Evolutionary conservation across 2,329 filamentous ascomycete species (phyloP), one percentile per base, ranked within the genome.

Genomic region (Colletotrichum scovillei): DNA sequence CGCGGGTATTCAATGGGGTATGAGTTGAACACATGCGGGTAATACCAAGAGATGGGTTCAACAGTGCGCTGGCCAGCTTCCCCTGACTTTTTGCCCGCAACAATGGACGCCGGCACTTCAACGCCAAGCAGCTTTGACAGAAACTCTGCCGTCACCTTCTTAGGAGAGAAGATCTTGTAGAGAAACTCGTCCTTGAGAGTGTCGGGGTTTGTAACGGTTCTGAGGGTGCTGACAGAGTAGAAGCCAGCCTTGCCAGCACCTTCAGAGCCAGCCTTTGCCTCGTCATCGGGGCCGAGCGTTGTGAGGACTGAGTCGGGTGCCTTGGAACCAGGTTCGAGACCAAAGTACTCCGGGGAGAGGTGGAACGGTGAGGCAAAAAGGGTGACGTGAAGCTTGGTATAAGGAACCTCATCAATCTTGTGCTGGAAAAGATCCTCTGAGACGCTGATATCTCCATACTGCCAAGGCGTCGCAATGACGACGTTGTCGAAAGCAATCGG

Each of bases 1-100:
- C 95, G 89, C 0, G 96, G 96, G n/a, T 92, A 90, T 77, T 95
- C 90, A 75, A 94, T 92, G 0, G 97, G 97, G 81, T 98, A 99
- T 0, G 93, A 92, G 76, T 96, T 83, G 90, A 97, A 98, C 46
- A 90, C 85, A 74, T 95, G 92, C 16, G 94, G 89, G 76, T 95
- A 86, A 74, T 92, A 92, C 95, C 95, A 97, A 16, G 92, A 92
- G 35, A 97, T 88, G 24, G 86, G 83, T 24, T 83, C 81, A n/a
- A 82, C 79, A 3, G 73, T 71, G 12, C 14, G 24, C 28, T 28
- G 7, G 60, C 52, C 67, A 8, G 22, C 24, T 30, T 81, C 76
- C 60, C 85, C 79, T 14, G 82, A 81, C 7, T 73, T 76, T 0
- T 76, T 75, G 9, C 76, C 72, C 7, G 59, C 59, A 28, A 79